Base-by-base conservation (phyloP, 148 eudicot genomes). In the Agrostemma githago region DNA sequence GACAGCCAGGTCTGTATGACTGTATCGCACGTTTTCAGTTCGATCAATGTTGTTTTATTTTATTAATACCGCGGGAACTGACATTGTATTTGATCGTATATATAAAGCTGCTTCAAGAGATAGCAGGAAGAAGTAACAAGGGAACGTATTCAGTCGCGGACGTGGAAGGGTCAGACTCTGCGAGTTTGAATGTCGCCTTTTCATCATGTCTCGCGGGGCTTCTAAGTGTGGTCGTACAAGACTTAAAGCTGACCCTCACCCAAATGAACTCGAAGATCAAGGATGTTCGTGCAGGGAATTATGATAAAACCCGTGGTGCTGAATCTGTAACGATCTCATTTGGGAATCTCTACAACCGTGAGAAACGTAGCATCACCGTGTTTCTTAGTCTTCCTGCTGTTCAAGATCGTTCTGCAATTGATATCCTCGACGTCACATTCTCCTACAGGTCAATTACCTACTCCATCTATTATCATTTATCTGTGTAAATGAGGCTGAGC, bases 361-460 rank as follows among this genome's bases (percentile, higher is more conserved):
- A 72, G 9, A 41, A 0, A 7, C 54, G 66, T 1, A 72, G 5
- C 21, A 16, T 62, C 60, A 44, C 62, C 42, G 58, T 62, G 15
- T 9, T 20, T 19, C 76, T 73, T 62, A 17, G 12, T 44, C 68
- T 73, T 15, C 68, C 65, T 5, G 41, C 53, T 2, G 68, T 73
- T 14, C 0, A 2, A 2, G 2, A 12, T 20, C 56, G 7, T 3
- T 8, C 5, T 38, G 26, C 17, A 12, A 34, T 5, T 2, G 26
- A 73, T 19, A 8, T 62, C 62, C 59, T 73, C 21, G 17, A 62
- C 3, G 44, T 73, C 26, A 62, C 68, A 2, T 44, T 12, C 68
- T 38, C 76, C 6, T 62, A 73, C 59, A 62, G 37, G 76, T 73
- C n/a, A n/a, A n/a, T n/a, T n/a, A n/a, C n/a, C n/a, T n/a, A n/a